phyloP scores from a whole-genome alignment of 768 basidiomycete genomes.

The Paxillus rubicundulus region DNA sequence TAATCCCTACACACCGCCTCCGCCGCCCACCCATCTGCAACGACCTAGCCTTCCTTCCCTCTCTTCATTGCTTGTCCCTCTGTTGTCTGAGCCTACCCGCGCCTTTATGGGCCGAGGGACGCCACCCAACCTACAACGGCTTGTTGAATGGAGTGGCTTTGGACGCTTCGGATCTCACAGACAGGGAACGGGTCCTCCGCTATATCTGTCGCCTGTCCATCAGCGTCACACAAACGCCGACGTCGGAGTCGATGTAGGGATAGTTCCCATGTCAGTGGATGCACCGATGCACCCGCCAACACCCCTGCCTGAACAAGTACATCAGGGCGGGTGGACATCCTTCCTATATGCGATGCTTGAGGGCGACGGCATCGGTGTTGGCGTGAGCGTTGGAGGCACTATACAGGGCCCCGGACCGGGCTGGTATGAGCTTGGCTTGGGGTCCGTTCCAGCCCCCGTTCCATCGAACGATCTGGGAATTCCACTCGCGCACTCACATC shows the following conservation, averaged over 20 bases:
- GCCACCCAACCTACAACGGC: conserved; percentile 29
- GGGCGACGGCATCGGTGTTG: conserved; percentile 23
- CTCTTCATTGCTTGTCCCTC: conserved; percentile 31
- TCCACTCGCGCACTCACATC: conserved; percentile 9
- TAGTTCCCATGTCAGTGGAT: conserved; percentile 24
- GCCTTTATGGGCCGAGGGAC: conserved; percentile 36
- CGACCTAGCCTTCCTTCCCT: conserved; percentile 19
- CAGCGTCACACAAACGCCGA: conserved; percentile 16
- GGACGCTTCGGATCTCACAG: conserved; percentile 11
- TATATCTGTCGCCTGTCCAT: conserved; percentile 24
- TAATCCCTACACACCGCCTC: conserved; percentile 5
- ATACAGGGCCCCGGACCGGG: conserved; percentile 13
- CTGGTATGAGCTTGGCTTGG: conserved; percentile 32
- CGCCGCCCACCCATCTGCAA: conserved; percentile 3
- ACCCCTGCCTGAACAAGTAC: conserved; percentile 4
- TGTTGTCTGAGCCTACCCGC: conserved; percentile 31
- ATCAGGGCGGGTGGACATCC: conserved; percentile 32
- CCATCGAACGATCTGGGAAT: conserved; percentile 9
- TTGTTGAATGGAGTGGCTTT: conserved; percentile 29
- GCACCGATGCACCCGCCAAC: conserved; percentile 4
- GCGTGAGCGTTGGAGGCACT: conserved; percentile 1
- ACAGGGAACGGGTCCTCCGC: conserved; percentile 22
- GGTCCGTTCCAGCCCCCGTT: conserved; percentile 13
- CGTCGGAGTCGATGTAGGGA: conserved; percentile 4
- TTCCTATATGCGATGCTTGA: conserved; percentile 35